These are phyloP conservation scores for Fusarium miscanthi DNA, from an alignment of 2,329 filamentous ascomycete species.

Conservation along the genomic window DNA sequence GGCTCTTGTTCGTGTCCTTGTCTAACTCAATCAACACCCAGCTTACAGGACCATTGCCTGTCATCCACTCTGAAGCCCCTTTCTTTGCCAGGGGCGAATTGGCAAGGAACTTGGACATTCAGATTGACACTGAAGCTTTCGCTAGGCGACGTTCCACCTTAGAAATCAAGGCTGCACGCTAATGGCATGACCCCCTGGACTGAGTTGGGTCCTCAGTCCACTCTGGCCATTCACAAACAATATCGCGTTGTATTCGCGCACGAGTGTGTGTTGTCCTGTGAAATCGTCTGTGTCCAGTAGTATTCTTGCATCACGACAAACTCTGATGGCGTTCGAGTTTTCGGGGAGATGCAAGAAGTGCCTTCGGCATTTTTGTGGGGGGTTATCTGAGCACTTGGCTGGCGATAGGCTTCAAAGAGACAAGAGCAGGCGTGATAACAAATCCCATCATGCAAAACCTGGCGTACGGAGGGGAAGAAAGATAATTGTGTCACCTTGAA, in stretches of 20 bases:
- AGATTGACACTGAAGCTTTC: slow-evolving; percentile 12
- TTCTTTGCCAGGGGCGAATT: slow-evolving; percentile 16
- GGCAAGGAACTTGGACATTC: slow-evolving; percentile 15
- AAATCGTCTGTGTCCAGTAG: not conserved
- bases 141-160: slow-evolving; percentile 20
- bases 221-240: slow-evolving; percentile 28
- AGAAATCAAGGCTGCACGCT: slow-evolving; percentile 33
- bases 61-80: slow-evolving; percentile 7
- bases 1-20: slow-evolving; percentile 20
- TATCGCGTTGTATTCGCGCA: slow-evolving; percentile 27
- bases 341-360: slow-evolving; percentile 24
- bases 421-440: slow-evolving; percentile 7
- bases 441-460: not conserved
- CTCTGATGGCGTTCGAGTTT: slow-evolving; percentile 18
- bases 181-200: slow-evolving; percentile 25
- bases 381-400: not conserved
- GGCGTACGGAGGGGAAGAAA: slow-evolving; percentile 6
- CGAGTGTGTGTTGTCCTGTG: slow-evolving; percentile 7
- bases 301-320: not conserved
- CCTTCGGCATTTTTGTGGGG: slow-evolving; percentile 15
- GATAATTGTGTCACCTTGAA: slow-evolving; percentile 34
- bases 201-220: slow-evolving; percentile 31
- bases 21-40: not conserved
- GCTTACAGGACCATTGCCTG: slow-evolving; percentile 2
- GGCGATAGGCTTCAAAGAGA: slow-evolving; percentile 19